Evolutionary conservation across 2,329 filamentous ascomycete genomes (phyloP), one percentile per base, ranked within the genome.

Genomic region (Sporothrix variecibatus): DNA sequence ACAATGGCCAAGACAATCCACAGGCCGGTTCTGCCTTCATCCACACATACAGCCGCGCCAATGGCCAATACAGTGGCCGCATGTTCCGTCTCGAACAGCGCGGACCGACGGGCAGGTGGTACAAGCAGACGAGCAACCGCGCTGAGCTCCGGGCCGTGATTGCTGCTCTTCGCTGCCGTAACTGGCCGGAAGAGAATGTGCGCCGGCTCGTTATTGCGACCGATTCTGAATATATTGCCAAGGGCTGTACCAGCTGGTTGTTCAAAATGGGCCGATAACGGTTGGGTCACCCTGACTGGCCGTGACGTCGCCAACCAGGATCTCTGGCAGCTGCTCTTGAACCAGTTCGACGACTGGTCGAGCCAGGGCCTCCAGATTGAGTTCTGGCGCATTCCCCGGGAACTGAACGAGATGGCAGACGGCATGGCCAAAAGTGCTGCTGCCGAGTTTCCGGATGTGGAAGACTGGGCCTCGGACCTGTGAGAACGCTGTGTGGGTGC

Each of bases 191-290:
- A 5, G 53, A 31, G 26, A 58, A 58, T 17, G 53, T 58, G 12
- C 53, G 53, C 53, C 11, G 26, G 11, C 53, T 58, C 15, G 53
- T 58, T 2, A 17, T 58, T 11, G 53, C 87, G 1, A 88, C 86
- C 0, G 86, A 90, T 77, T 88, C 86, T 0, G 9, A 17, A 8
- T 87, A 87, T 72, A 81, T 87, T 8, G 82, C 82, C 17, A 75
- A 81, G 8, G 84, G 85, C 12, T 79, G 83, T 2, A 85, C 83
- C 3, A 71, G 76, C 28, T 85, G 82, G 82, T 75, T 85, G 20
- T 79, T 78, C 51, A 75, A 75, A 68, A 1, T 87, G 86, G 86
- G 78, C 81, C 31, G 75, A 74, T 26, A 81, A 82, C 34, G 78
- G 80, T 9, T 87, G 84, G 84, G 74, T 76, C 0, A 78, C 80